phyloP scores from a whole-genome alignment of 768 basidiomycete species.

The Porpolomopsis calyptriformis region DNA sequence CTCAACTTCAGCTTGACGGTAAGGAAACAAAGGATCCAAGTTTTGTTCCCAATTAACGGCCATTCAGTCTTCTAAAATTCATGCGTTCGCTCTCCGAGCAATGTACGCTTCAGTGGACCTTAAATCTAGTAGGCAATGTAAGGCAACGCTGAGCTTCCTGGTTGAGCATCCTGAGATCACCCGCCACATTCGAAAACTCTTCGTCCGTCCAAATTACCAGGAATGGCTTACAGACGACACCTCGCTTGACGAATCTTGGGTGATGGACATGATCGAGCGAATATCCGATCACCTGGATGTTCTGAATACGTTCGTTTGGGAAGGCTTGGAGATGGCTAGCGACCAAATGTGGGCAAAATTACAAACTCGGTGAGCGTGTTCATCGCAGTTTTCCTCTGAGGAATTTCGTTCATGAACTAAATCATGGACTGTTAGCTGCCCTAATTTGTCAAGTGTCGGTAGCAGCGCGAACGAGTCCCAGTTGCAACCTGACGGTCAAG shows the following conservation, averaged over 20 bases:
- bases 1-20: not conserved
- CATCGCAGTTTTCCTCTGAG: too few relatives aligned
- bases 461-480: not conserved
- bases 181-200: too few relatives aligned
- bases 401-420: not conserved
- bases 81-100: too few relatives aligned
- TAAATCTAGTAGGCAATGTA: too few relatives aligned
- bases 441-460: not conserved
- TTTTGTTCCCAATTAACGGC: too few relatives aligned
- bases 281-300: not conserved
- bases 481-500: not conserved
- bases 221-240: not conserved
- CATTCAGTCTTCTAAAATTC: too few relatives aligned
- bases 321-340: not conserved
- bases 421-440: not conserved
- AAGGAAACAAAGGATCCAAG: too few relatives aligned
- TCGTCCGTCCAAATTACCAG: not conserved
- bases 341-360: not conserved
- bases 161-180: too few relatives aligned
- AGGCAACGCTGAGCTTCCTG: too few relatives aligned
- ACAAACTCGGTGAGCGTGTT: not conserved
- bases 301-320: not conserved
- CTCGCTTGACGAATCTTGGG: not conserved
- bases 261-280: not conserved
- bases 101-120: too few relatives aligned